Base-by-base conservation (phyloP, 2,329 filamentous ascomycete species). In the Neonectria magnoliae region DNA sequence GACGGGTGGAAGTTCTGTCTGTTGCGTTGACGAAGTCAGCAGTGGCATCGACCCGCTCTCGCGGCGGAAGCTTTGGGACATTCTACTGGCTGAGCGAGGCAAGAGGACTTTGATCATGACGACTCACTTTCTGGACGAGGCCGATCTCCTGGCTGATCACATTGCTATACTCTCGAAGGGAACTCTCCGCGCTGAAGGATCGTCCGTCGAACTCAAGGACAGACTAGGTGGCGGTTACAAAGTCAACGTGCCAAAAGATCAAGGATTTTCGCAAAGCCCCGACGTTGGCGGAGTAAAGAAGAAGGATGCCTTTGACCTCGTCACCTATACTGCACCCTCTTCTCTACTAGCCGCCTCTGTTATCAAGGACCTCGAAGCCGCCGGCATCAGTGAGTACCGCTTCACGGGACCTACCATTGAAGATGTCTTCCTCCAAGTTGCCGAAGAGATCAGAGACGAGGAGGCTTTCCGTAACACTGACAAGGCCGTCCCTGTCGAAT, bases 121-220 rank as follows among this genome's bases (percentile, higher is more conserved):
- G 0, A 98, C 94, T 0, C 95, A 98, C 77, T 98, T 97, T 77
- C 84, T 98, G 9, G 95, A 98, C 73, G 95, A 98, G 78, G 95
- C 94, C 0, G 94, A 98, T 75, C 83, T 97, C 1, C 85, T 98
- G 1, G 91, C 94, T 0, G 95, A 98, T 75, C 91, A 94, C 66
- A 97, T 98, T 68, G 92, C 91, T 2, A 93, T 98, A 57, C 81
- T 98, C 11, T 97, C 93, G 4, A 94, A 93, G 75, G 94, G 94
- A 20, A 89, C 88, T 2, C 84, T 97, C 2, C 92, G 93, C 60
- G 93, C 93, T 0, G 85, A 93, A 71, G 94, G 94, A 3, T 94
- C 93, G 2, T 94, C 93, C 2, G 93, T 94, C 5, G 92, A 93
- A 73, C 85, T 98, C 52, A 98, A 98, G 77, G 88, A 95, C 71